These are phyloP conservation scores for Oryza rufipogon DNA, from an alignment of 176 grass and related monocot species.

Conservation along the genomic window DNA sequence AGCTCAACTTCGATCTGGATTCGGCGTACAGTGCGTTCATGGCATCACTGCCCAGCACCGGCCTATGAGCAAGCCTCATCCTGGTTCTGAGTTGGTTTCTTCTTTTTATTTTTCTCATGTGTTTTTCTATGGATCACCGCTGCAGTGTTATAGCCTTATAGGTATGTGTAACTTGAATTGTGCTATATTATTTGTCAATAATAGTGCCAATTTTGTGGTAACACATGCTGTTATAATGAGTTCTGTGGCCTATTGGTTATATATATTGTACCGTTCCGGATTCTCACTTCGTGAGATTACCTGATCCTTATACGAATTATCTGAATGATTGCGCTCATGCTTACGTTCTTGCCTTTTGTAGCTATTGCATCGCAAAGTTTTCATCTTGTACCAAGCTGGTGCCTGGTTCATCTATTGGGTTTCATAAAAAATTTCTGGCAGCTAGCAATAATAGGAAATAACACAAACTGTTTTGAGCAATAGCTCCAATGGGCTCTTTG, in stretches of 20 bases:
- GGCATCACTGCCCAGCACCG: conserved; percentile 78
- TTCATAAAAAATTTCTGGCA: no score
- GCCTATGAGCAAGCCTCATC: conserved; percentile 34
- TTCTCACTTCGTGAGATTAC: neutral
- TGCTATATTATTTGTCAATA: neutral
- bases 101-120: neutral
- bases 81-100: conserved; percentile 26
- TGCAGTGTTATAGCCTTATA: neutral
- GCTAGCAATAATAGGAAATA: no score
- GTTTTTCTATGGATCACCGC: no score
- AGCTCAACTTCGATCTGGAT: conserved; percentile 93
- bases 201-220: conserved; percentile 12
- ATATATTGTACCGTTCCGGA: neutral
- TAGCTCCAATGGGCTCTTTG: no score
- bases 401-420: no score
- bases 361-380: neutral
- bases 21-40: conserved; percentile 83
- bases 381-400: neutral
- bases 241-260: neutral
- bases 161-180: neutral
- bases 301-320: neutral
- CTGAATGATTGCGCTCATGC: neutral
- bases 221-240: neutral
- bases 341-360: neutral
- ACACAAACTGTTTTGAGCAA: no score